Evolutionary conservation across 2,329 filamentous ascomycete species (phyloP), one percentile per base, ranked within the genome.

Genomic region (Fusarium tricinctum): DNA sequence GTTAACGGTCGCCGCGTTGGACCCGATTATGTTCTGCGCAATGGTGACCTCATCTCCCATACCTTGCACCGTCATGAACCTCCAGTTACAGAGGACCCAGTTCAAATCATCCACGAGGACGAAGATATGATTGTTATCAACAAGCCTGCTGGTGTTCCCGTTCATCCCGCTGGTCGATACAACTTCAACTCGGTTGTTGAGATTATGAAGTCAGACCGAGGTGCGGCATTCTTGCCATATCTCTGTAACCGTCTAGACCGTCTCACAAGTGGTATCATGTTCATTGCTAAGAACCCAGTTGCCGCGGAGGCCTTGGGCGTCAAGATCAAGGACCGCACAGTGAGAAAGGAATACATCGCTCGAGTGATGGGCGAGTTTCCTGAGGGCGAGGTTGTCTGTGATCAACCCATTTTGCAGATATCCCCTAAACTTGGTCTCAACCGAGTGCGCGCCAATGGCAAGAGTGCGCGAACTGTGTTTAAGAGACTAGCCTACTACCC

Each of bases 211-310:
- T 88, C 92, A 4, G 92, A 97, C 75, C 83, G 88, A 38, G 83
- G 85, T 0, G 78, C 79, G 22, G 78, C 80, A 28, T 90, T 88
- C 76, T 77, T 85, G 52, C 85, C 88, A 2, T 80, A 88, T 64
- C 89, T 96, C 0, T 98, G 95, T 81, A 97, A 99, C 75, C 86
- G 96, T n/a, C 87, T 99, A 28, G 96, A 99, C 77, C 86, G 96
- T 52, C 82, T 99, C 73, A 99, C 96, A 0, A 97, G 93, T 73
- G 96, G 96, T 48, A 92, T 99, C 77, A 98, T 99, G 95, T 99
- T 99, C 78, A 90, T 99, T 72, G 96, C 91, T 28, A 99, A 99
- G 81, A 89, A 92, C 67, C 85, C 90, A 38, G 88, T 89, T 74
- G 92, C 92, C 0, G 95, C 96, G 1, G 93, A 95, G 68, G 84